These are phyloP conservation scores for Panicum virgatum DNA, from an alignment of 202 grass and related monocot species.

Conservation along the genomic window DNA sequence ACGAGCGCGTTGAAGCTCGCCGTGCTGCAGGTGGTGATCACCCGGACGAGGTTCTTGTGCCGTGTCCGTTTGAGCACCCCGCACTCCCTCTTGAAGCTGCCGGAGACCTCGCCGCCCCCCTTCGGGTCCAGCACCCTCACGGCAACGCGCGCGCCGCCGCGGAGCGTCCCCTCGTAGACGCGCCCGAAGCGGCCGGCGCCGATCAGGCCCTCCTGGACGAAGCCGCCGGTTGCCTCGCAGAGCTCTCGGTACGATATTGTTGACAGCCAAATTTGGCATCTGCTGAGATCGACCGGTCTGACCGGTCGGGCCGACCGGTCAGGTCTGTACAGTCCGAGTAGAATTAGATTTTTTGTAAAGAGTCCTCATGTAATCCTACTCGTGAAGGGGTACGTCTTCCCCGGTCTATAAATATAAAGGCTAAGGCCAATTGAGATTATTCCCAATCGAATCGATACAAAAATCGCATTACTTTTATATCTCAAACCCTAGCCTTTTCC, in stretches of 20 bases:
- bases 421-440: too few species aligned
- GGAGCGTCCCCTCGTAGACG: constrained; percentile 57
- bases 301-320: too few species aligned
- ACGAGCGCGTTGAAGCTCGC: constrained; percentile 59
- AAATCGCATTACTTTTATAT: too few species aligned
- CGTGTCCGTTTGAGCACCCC: constrained; percentile 61
- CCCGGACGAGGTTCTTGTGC: constrained; percentile 72
- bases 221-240: constrained; percentile 54
- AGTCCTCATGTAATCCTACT: too few species aligned
- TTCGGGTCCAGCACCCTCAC: constrained; percentile 70
- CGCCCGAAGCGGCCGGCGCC: constrained; percentile 58
- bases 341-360: too few species aligned
- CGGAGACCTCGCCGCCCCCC: constrained; percentile 54
- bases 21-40: constrained; percentile 69
- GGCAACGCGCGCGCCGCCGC: constrained; percentile 46
- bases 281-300: too few species aligned
- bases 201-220: constrained; percentile 48
- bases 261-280: too few species aligned
- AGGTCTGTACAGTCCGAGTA: too few species aligned
- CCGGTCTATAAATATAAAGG: too few species aligned
- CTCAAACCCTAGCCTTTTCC: too few species aligned
- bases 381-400: too few species aligned
- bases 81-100: constrained; percentile 65
- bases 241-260: constrained; percentile 72
- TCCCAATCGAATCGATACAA: too few species aligned